Evolutionary conservation across 2,329 filamentous ascomycete genomes (phyloP).

Genomic region (Aspergillus brunneoviolaceus): DNA sequence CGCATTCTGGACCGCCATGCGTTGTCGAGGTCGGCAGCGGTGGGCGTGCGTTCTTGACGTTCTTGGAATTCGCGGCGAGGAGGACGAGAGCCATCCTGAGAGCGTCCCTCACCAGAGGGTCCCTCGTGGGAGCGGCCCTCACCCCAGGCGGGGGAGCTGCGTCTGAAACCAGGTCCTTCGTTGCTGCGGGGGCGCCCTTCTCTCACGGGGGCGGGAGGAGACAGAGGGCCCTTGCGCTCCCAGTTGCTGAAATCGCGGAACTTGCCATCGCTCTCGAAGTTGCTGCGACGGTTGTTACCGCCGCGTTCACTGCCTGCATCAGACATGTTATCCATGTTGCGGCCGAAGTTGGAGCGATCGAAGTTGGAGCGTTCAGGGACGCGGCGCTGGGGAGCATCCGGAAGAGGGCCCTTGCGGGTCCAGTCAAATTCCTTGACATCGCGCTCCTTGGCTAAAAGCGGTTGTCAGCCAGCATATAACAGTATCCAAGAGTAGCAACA

Average conservation of each 20-base stretch:
- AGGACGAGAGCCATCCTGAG: slow-evolving; percentile 74
- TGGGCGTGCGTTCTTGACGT: slow-evolving; percentile 69
- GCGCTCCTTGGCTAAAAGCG: slow-evolving; percentile 72
- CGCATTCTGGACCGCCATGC: slow-evolving; percentile 92
- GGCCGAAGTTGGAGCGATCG: slow-evolving; percentile 56
- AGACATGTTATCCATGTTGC: slow-evolving; percentile 55
- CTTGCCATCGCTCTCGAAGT: slow-evolving; percentile 71
- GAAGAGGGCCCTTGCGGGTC: slow-evolving; percentile 87
- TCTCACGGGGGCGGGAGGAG: slow-evolving; percentile 60
- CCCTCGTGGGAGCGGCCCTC: slow-evolving; percentile 68
- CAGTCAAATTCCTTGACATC: slow-evolving; percentile 87
- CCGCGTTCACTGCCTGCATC: slow-evolving; percentile 65
- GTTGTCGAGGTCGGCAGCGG: slow-evolving; percentile 87
- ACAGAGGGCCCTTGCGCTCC: slow-evolving; percentile 91
- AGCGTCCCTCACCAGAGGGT: slow-evolving; percentile 60
- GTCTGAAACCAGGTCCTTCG: slow-evolving; percentile 62
- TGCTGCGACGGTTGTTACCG: slow-evolving; percentile 58
- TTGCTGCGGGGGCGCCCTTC: slow-evolving; percentile 60
- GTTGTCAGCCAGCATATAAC: slow-evolving; percentile 34
- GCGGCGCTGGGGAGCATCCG: slow-evolving; percentile 65
- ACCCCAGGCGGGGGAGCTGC: slow-evolving; percentile 73
- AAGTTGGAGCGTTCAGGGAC: slow-evolving; percentile 56
- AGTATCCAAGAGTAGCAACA: slow-evolving; percentile 4
- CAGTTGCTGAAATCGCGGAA: slow-evolving; percentile 81
- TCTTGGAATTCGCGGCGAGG: slow-evolving; percentile 75